phyloP scores from a whole-genome alignment of 139 green algal species.

The Coccomyxa sp. region DNA sequence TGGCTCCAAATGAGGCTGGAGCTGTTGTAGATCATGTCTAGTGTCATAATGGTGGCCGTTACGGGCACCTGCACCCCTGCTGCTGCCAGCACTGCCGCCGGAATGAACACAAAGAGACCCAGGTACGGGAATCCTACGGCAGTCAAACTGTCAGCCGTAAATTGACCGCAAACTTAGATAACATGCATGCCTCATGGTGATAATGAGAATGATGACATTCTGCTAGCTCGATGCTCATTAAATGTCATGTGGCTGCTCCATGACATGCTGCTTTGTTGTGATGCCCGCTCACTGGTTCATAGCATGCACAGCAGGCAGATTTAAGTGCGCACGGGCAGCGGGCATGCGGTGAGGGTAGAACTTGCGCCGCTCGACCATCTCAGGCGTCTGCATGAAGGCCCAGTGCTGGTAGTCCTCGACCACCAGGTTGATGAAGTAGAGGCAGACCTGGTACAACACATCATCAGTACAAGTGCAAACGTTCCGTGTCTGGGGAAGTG shows the following conservation, averaged over 20 bases:
- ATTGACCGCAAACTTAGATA: no score
- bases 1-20: slow-evolving; percentile 18
- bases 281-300: no score
- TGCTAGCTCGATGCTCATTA: background rate
- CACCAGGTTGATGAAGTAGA: slow-evolving; percentile 21
- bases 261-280: background rate
- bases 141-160: background rate
- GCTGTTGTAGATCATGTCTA: slow-evolving; percentile 22
- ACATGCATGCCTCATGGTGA: no score
- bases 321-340: background rate
- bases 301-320: no score
- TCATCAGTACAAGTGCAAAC: background rate
- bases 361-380: slow-evolving; percentile 6
- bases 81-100: slow-evolving; percentile 29
- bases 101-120: slow-evolving; percentile 28
- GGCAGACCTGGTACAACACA: slow-evolving; percentile 8
- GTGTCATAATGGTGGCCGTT: slow-evolving; percentile 25
- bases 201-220: background rate
- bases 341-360: background rate
- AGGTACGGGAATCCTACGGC: slow-evolving; percentile 7
- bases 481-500: background rate
- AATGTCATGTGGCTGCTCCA: background rate
- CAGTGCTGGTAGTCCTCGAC: background rate
- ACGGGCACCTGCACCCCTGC: slow-evolving; percentile 18
- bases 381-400: slow-evolving; percentile 2